These are phyloP conservation scores for Stenogyne calaminthoides DNA, from an alignment of 305 asterid species.

Conservation along the genomic window DNA sequence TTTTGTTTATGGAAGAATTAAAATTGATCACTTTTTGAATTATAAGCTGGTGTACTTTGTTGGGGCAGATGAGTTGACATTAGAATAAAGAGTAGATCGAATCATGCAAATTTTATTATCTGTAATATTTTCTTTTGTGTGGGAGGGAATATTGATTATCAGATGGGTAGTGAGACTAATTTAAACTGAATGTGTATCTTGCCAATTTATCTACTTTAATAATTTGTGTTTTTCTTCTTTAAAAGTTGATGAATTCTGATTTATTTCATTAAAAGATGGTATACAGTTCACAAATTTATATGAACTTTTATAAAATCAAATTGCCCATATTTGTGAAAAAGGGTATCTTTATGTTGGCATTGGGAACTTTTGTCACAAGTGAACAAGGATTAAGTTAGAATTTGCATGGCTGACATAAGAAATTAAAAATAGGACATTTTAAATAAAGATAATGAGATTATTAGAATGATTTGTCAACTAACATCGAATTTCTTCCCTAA, in stretches of 20 bases:
- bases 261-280: too few relatives aligned
- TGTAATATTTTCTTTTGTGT: neutral
- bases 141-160: too few relatives aligned
- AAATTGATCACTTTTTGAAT: constrained; percentile 32
- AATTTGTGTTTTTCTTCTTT: too few relatives aligned
- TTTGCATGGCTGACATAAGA: neutral
- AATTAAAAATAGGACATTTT: neutral
- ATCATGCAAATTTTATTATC: constrained; percentile 10
- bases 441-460: constrained; percentile 1
- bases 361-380: neutral
- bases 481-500: constrained; percentile 45
- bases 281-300: neutral
- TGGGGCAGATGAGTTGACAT: constrained; percentile 49
- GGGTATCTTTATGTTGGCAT: neutral
- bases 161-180: too few relatives aligned
- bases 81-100: constrained; percentile 25
- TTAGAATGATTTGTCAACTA: constrained; percentile 44
- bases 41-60: constrained; percentile 13
- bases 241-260: too few relatives aligned
- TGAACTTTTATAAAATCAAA: neutral
- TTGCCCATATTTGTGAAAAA: neutral
- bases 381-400: constrained; percentile 2
- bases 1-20: constrained; percentile 26
- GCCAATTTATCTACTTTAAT: too few relatives aligned
- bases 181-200: too few relatives aligned